Evolutionary conservation across 768 basidiomycete genomes (phyloP), one percentile per base, ranked within the genome.

Genomic region (Pleurotus sapidus): DNA sequence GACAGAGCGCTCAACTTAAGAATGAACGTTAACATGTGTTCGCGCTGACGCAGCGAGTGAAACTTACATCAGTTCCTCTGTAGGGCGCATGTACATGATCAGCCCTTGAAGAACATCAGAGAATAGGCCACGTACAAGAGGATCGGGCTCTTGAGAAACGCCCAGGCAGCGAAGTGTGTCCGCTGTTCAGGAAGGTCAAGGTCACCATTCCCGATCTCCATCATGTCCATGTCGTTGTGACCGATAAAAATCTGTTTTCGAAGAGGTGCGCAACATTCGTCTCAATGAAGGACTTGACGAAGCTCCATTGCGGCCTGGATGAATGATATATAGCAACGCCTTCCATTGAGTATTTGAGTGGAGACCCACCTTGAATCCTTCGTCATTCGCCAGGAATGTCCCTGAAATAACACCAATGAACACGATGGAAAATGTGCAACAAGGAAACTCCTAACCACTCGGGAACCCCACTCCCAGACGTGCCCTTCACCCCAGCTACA

Each of bases 181-280:
- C 81, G 74, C 46, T 83, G 71, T 59, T 84, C 82, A 57, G 77
- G 64, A 23, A 78, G 68, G 1, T 79, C 80, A 17, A 82, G 66
- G 37, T 65, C 70, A 3, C 82, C 82, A 60, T 84, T 84, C 34
- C 81, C 76, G 37, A 79, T 77, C 59, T 79, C 75, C 75, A 78
- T 78, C 81, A 83, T 83, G 63, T 83, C 82, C 81, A 83, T 83
- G 57, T 84, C 82, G 57, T 82, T 82, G 61, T 83, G 82, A 0
- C 75, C 70, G 40, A 66, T n/a, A 74, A 61, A 83, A 84, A 53
- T 77, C 69, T 59, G 78, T 68, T 17, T 72, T 68, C 15, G 72
- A 67, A 67, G 15, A 80, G 60, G 60, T 79, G 69, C 14, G 68
- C 64, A 8, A 74, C 77, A 57, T 82, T 82, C 17, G 65, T 74